Evolutionary conservation across 805 yeast species (phyloP), one percentile per base, ranked within the genome.

Genomic region (Starmerella stigmatis): DNA sequence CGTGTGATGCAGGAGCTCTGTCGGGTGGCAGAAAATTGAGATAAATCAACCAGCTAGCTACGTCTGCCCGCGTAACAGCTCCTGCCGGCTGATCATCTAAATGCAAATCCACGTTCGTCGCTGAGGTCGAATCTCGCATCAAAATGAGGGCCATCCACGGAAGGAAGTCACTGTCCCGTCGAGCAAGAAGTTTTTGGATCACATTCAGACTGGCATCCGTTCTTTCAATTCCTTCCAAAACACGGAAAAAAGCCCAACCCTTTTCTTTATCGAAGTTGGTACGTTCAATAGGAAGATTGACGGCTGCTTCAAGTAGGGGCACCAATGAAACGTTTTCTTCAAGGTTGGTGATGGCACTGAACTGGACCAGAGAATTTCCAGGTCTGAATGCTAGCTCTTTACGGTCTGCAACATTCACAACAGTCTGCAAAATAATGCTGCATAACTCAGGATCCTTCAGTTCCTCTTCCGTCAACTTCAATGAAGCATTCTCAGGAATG

Each of bases 401-500:
- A 7, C 30, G 40, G 8, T 15, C 9, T 10, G 23, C 40, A n/a
- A 36, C 30, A 8, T 38, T 8, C 3, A 17, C 13, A 8, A 28
- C 5, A 9, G 41, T 28, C 20, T 20, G 26, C 5, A 38, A n/a
- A 17, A 28, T 38, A n/a, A 27, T 38, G 26, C 41, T 22, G 2
- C 15, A 11, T 1, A 16, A 19, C 17, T 33, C 51, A 4, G 44
- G 31, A n/a, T 17, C 29, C 12, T 8, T 12, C 6, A 30, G 31
- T 5, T 15, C 34, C 9, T 31, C 41, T 2, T 31, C 43, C 3
- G 7, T 27, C 11, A 28, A 15, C 7, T 17, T 38, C 7, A 47
- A 26, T 1, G 40, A n/a, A 4, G 42, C 41, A 9, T 23, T 11
- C 8, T 40, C 43, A 7, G 45, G 46, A 6, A 48, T 29, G n/a